phyloP scores from a whole-genome alignment of 176 grass and related monocot species.

The Coix lacrymajobi region DNA sequence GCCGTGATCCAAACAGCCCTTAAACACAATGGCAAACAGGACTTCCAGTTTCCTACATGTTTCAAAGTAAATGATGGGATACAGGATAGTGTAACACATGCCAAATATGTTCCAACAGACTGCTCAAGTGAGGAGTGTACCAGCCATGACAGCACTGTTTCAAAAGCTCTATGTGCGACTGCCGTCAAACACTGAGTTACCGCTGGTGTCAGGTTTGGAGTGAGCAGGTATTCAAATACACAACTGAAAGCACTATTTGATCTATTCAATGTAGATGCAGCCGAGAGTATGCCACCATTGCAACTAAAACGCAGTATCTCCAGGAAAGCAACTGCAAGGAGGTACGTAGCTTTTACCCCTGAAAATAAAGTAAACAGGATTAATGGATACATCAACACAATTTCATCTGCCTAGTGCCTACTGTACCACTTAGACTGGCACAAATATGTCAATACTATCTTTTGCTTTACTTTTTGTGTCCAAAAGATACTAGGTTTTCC shows the following conservation, averaged over 20 bases:
- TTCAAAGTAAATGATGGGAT: constrained; percentile 4
- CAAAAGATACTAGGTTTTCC: background rate
- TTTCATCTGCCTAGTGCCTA: background rate
- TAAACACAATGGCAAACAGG: background rate
- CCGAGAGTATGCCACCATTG: constrained; percentile 73
- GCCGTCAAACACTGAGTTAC: constrained; percentile 92
- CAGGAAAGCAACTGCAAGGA: constrained; percentile 91
- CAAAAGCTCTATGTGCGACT: constrained; percentile 87
- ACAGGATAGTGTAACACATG: constrained; percentile 21
- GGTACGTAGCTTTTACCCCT: constrained; percentile 99
- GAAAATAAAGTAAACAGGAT: constrained; percentile 36
- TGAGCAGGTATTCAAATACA: constrained; percentile 98
- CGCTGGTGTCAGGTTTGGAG: constrained; percentile 83
- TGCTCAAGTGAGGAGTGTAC: constrained; percentile 46
- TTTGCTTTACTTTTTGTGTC: background rate
- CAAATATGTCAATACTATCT: background rate
- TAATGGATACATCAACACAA: constrained; percentile 24
- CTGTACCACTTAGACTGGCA: constrained; percentile 10
- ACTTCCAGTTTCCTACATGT: background rate
- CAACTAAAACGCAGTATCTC: constrained; percentile 97
- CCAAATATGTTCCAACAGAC: constrained; percentile 10
- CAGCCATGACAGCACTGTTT: constrained; percentile 81
- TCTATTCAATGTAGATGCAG: constrained; percentile 56
- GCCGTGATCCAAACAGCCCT: background rate
- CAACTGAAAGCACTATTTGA: constrained; percentile 90